Evolutionary conservation across 1,284 basidiomycete genomes (phyloP).

Genomic region (Ustilago vetiveriae): DNA sequence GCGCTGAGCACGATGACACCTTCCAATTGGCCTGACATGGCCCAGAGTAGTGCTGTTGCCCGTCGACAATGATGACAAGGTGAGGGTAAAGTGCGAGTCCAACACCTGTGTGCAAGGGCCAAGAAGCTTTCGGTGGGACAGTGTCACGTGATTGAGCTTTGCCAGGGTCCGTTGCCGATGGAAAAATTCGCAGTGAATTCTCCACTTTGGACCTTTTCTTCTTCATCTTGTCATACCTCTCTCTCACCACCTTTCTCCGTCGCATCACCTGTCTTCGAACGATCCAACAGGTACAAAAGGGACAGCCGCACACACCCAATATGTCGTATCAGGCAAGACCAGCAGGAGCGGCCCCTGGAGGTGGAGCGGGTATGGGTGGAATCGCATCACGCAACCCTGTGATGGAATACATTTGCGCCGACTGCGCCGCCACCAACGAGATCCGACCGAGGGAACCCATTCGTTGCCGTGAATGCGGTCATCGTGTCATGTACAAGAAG

Average conservation of each 20-base stretch:
- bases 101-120: constrained; percentile 1
- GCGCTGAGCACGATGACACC: constrained; percentile 88
- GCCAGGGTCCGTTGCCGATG: constrained; percentile 8
- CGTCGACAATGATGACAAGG: not conserved
- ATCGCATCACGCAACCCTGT: constrained; percentile 48
- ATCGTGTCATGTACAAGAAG: constrained; percentile 99
- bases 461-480: constrained; percentile 94
- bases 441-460: constrained; percentile 94
- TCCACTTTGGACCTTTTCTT: constrained; percentile 23
- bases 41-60: too few species aligned
- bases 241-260: constrained; percentile 3
- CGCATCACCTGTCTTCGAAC: constrained; percentile 4
- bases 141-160: constrained; percentile 21
- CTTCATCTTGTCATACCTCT: too few species aligned
- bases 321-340: constrained; percentile 50
- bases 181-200: constrained; percentile 23
- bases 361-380: constrained; percentile 32
- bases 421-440: constrained; percentile 92
- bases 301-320: not conserved
- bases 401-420: constrained; percentile 85
- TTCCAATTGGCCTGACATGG: constrained; percentile 71
- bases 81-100: not conserved
- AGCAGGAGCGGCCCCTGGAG: constrained; percentile 38
- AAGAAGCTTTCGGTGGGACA: constrained; percentile 4
- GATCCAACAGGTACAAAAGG: not conserved